phyloP scores from a whole-genome alignment of 148 eudicot species.

The Silene conica region DNA sequence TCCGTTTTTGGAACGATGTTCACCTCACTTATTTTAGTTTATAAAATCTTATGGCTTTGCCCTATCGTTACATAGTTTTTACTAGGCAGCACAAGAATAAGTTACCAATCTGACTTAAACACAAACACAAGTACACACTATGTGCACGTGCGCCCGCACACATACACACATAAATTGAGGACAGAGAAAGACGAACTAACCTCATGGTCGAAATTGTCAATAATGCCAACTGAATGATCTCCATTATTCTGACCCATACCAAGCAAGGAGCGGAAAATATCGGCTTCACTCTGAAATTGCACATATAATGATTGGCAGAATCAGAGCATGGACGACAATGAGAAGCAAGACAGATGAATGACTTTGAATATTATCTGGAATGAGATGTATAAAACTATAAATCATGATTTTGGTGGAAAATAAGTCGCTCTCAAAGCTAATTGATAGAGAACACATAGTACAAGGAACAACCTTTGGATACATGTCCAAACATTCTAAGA shows the following conservation, averaged over 20 bases:
- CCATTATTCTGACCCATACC: too few relatives aligned
- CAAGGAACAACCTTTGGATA: slow-evolving; percentile 60
- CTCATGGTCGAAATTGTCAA: slow-evolving; percentile 43
- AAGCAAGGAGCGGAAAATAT: slow-evolving; percentile 44
- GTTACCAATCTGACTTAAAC: not conserved
- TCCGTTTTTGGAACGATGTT: too few relatives aligned
- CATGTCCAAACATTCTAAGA: slow-evolving; percentile 53
- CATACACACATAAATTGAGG: not conserved
- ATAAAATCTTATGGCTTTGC: too few relatives aligned
- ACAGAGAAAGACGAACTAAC: slow-evolving; percentile 29
- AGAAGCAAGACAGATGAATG: not conserved
- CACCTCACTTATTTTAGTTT: too few relatives aligned
- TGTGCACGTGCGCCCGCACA: too few relatives aligned
- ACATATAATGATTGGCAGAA: not conserved
- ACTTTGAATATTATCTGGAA: not conserved
- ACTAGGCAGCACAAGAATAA: not conserved
- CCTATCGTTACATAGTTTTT: too few relatives aligned
- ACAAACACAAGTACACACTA: not conserved
- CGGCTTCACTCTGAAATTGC: slow-evolving; percentile 68
- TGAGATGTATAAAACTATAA: too few relatives aligned
- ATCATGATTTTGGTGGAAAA: too few relatives aligned
- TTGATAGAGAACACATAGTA: too few relatives aligned
- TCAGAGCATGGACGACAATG: too few relatives aligned
- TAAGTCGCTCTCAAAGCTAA: too few relatives aligned
- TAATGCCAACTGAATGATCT: too few relatives aligned